Percentiles rank a stretch among this genome's conserved stretches.
Evolutionary conservation across 1,284 basidiomycete genomes (phyloP).

Genomic region (Trametes versicolor): DNA sequence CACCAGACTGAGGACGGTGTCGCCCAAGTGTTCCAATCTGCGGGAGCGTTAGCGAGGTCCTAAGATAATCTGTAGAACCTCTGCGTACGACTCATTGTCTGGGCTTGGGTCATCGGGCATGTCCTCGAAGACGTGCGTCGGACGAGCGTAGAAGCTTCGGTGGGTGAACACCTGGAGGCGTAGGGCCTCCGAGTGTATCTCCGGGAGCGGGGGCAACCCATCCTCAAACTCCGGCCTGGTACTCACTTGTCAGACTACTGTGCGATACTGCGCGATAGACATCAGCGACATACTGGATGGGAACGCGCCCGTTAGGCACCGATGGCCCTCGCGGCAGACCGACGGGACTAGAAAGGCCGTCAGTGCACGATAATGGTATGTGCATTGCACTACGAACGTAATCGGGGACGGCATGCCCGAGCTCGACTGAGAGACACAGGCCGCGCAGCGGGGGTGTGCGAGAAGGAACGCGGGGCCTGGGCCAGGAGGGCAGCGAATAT

Average conservation of each 20-base stretch:
- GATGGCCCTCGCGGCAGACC: slow-evolving; percentile 23
- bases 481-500: slow-evolving; percentile 11
- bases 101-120: slow-evolving; percentile 71
- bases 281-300: slow-evolving; percentile 24
- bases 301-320: slow-evolving; percentile 30
- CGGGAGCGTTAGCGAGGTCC: not conserved
- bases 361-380: not conserved
- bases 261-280: not conserved
- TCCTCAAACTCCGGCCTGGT: slow-evolving; percentile 41
- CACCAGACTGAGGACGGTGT: slow-evolving; percentile 71
- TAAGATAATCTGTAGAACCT: not conserved
- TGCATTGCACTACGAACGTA: slow-evolving; percentile 14
- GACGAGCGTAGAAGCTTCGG: slow-evolving; percentile 71
- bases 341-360: not conserved
- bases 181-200: slow-evolving; percentile 55
- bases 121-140: slow-evolving; percentile 80
- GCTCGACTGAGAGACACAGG: slow-evolving; percentile 6
- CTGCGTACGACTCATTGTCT: slow-evolving; percentile 77
- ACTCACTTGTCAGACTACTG: not conserved
- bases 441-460: slow-evolving; percentile 9
- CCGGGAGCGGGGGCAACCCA: slow-evolving; percentile 59
- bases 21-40: slow-evolving; percentile 79
- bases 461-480: slow-evolving; percentile 3
- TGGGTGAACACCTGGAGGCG: slow-evolving; percentile 74
- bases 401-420: slow-evolving; percentile 16